Conservation (phyloP, 805 yeast genomes). For the Kregervanrija pseudodelftensis region DNA sequence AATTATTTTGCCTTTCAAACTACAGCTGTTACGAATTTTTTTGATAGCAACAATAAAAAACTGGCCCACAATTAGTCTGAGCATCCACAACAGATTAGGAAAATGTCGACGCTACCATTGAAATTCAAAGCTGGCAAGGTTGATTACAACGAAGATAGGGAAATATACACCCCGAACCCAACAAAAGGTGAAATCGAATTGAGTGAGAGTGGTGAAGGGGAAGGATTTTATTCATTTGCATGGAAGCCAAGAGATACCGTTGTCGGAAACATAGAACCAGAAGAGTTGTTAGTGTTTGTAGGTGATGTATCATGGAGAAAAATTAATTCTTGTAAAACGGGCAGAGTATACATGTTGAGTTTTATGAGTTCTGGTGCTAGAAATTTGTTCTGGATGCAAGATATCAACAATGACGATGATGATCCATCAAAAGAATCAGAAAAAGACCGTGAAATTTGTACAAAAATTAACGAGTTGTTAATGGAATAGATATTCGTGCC, state of each 20-base stretch:
- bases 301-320: constrained; percentile 80
- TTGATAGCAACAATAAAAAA: too few relatives aligned
- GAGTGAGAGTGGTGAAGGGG: constrained; percentile 59
- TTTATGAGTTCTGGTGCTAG: constrained; percentile 33
- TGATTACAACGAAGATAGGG: constrained; percentile 51
- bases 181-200: constrained; percentile 62
- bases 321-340: constrained; percentile 61
- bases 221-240: constrained; percentile 57
- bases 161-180: constrained; percentile 62
- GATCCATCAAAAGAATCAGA: constrained; percentile 42
- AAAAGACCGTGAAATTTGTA: constrained; percentile 46
- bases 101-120: constrained; percentile 19
- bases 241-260: constrained; percentile 64
- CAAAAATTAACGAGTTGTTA: constrained; percentile 34
- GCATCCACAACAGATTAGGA: too few relatives aligned
- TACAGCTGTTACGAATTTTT: too few relatives aligned
- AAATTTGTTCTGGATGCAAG: constrained; percentile 71
- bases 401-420: constrained; percentile 48
- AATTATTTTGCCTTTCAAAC: too few relatives aligned
- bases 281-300: constrained; percentile 68
- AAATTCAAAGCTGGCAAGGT: constrained; percentile 79
- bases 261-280: constrained; percentile 37
- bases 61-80: too few relatives aligned
- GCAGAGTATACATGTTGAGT: constrained; percentile 51
- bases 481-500: too few relatives aligned